Evolutionary conservation across 1,284 basidiomycete species (phyloP).

Genomic region (Ustilago trichophora): DNA sequence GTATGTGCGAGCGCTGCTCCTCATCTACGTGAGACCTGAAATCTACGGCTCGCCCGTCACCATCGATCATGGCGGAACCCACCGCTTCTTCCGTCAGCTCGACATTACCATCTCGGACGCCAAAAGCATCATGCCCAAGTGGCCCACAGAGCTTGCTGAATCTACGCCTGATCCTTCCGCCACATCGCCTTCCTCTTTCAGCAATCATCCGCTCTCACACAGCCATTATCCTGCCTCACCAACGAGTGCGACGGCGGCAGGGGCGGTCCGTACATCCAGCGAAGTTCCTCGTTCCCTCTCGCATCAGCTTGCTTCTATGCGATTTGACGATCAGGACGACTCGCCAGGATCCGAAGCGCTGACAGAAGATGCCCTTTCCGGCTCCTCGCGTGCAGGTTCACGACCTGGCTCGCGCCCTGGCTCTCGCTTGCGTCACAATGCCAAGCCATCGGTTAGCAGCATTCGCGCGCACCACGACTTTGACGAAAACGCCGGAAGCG

Average conservation of each 20-base stretch:
- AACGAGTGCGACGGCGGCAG: not conserved
- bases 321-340: slow-evolving; percentile 16
- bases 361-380: slow-evolving; percentile 18
- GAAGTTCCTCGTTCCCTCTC: slow-evolving; percentile 21
- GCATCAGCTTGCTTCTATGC: slow-evolving; percentile 10
- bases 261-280: not conserved
- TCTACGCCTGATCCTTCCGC: not conserved
- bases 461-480: slow-evolving; percentile 12
- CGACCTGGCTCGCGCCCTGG: slow-evolving; percentile 25
- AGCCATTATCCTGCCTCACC: slow-evolving; percentile 12
- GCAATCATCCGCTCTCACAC: not conserved
- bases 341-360: slow-evolving; percentile 25
- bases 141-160: slow-evolving; percentile 24
- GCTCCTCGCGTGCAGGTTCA: slow-evolving; percentile 36
- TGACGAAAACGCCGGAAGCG: slow-evolving; percentile 17
- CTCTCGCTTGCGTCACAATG: slow-evolving; percentile 30
- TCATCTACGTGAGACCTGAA: slow-evolving; percentile 46
- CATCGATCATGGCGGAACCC: slow-evolving; percentile 30
- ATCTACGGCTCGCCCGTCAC: slow-evolving; percentile 42
- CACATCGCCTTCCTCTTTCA: not conserved
- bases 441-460: slow-evolving; percentile 27
- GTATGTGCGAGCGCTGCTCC: slow-evolving; percentile 39
- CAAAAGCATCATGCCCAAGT: slow-evolving; percentile 44
- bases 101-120: slow-evolving; percentile 55
- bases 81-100: slow-evolving; percentile 51